These are phyloP conservation scores for Amauroascus verrucosus DNA, from an alignment of 2,329 filamentous ascomycete genomes.

Conservation along the genomic window DNA sequence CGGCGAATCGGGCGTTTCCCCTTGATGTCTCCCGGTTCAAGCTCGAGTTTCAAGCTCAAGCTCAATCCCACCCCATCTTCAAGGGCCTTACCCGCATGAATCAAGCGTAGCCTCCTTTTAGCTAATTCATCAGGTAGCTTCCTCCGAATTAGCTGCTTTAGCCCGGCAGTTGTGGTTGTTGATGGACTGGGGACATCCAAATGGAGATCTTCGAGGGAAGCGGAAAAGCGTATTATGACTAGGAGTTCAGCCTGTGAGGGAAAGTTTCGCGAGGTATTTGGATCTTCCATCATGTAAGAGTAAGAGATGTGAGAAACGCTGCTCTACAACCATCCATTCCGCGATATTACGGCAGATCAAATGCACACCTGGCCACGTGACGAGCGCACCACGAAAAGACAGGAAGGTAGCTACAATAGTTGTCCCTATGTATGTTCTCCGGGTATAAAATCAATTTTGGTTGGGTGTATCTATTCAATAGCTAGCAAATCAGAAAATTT, in stretches of 20 bases:
- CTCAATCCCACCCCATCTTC: slow-evolving; percentile 61
- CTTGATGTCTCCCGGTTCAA: slow-evolving; percentile 41
- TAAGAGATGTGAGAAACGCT: background rate
- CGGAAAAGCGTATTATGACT: slow-evolving; percentile 83
- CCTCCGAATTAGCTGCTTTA: slow-evolving; percentile 72
- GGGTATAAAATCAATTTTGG: background rate
- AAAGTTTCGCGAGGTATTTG: slow-evolving; percentile 18
- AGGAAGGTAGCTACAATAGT: too few relatives aligned
- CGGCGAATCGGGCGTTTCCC: slow-evolving; percentile 49
- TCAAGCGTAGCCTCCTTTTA: slow-evolving; percentile 68
- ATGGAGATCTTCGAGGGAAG: slow-evolving; percentile 69
- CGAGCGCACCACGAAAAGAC: too few relatives aligned
- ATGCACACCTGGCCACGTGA: too few relatives aligned
- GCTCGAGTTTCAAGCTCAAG: slow-evolving; percentile 43
- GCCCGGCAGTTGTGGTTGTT: slow-evolving; percentile 60
- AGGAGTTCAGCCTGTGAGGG: slow-evolving; percentile 41
- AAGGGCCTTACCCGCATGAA: slow-evolving; percentile 79
- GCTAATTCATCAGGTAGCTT: slow-evolving; percentile 55
- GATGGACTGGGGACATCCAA: slow-evolving; percentile 61
- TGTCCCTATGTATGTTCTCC: too few relatives aligned
- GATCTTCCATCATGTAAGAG: slow-evolving; percentile 9
- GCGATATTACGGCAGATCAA: too few relatives aligned
- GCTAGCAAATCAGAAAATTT: background rate
- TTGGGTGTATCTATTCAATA: background rate
- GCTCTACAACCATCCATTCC: background rate